These are phyloP conservation scores for Tricholoma flavovirens DNA, from an alignment of 768 basidiomycete species.

Conservation along the genomic window DNA sequence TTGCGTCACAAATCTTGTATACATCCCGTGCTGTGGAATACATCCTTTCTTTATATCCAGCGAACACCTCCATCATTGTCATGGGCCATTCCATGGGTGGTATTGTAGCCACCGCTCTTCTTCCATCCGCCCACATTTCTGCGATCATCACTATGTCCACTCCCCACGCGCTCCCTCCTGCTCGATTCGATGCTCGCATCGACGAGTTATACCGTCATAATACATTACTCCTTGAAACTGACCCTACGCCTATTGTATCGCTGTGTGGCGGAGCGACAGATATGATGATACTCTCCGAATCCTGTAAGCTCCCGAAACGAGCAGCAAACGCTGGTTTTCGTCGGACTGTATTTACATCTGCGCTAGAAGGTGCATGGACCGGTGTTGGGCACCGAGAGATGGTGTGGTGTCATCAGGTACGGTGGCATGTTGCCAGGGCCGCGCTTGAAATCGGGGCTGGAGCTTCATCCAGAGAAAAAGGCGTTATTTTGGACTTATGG, in stretches of 20 bases:
- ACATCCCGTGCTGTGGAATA: constrained; percentile 64
- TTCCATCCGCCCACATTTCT: constrained; percentile 61
- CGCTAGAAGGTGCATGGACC: constrained; percentile 89
- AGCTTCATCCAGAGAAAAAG: constrained; percentile 21
- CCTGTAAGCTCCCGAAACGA: constrained; percentile 55
- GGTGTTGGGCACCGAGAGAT: constrained; percentile 94
- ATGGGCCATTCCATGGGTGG: constrained; percentile 99
- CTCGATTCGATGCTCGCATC: constrained; percentile 77
- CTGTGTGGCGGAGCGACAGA: constrained; percentile 92
- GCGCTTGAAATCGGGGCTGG: constrained; percentile 60
- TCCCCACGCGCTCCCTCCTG: constrained; percentile 84
- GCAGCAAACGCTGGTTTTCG: constrained; percentile 31
- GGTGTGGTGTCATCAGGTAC: constrained; percentile 98
- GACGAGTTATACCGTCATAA: constrained; percentile 63
- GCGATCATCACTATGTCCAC: constrained; percentile 95
- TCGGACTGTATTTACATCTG: constrained; percentile 76
- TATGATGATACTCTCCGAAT: constrained; percentile 87
- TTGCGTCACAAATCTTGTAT: constrained; percentile 77
- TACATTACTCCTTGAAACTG: constrained; percentile 30
- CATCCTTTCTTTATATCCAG: constrained; percentile 73
- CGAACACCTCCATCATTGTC: constrained; percentile 59
- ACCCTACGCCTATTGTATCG: constrained; percentile 68
- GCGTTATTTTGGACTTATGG: constrained; percentile 55
- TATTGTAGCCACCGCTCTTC: constrained; percentile 75
- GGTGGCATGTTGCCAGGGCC: constrained; percentile 80